Evolutionary conservation across 2,329 filamentous ascomycete species (phyloP).

Genomic region (Raffaelea deltoideospora): DNA sequence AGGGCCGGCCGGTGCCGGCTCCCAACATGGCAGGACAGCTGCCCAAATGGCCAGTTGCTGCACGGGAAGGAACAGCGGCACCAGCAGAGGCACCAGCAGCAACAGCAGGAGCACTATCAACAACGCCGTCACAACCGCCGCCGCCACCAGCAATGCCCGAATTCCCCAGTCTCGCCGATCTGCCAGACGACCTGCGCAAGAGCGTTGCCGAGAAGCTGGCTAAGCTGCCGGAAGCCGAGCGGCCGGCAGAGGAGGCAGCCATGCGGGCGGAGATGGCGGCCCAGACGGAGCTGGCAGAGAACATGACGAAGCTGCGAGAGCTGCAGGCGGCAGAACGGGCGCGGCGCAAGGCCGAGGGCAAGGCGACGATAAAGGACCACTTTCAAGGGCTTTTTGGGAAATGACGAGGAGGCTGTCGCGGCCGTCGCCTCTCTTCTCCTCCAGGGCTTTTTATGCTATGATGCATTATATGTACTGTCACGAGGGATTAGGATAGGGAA

Average conservation of each 20-base stretch:
- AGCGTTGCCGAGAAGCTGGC: slow-evolving; percentile 39
- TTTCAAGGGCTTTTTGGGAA: slow-evolving; percentile 17
- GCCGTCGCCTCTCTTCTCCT: no score
- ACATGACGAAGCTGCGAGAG: slow-evolving; percentile 39
- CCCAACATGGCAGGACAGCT: slow-evolving; percentile 30
- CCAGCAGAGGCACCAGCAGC: slow-evolving; percentile 26
- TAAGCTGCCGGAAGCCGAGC: slow-evolving; percentile 41
- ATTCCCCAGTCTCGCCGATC: slow-evolving; percentile 8
- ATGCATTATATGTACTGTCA: no score
- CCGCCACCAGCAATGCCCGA: slow-evolving; percentile 1
- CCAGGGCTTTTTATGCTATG: no score
- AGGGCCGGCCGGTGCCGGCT: slow-evolving; percentile 38
- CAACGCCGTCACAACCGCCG: slow-evolving; percentile 3
- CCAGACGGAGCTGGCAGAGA: slow-evolving; percentile 41
- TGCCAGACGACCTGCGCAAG: slow-evolving; percentile 33
- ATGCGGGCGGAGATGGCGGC: slow-evolving; percentile 46
- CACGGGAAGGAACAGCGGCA: no score
- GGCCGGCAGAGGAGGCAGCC: slow-evolving; percentile 47
- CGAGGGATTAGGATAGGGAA: no score
- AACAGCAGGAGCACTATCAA: slow-evolving; percentile 2
- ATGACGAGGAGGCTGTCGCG: no score
- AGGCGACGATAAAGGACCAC: slow-evolving; percentile 27
- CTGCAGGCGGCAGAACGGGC: slow-evolving; percentile 38
- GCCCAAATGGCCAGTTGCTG: no score
- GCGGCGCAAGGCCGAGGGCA: slow-evolving; percentile 40